phyloP scores from a whole-genome alignment of 2,329 filamentous ascomycete genomes.

The Knufia fluminis region DNA sequence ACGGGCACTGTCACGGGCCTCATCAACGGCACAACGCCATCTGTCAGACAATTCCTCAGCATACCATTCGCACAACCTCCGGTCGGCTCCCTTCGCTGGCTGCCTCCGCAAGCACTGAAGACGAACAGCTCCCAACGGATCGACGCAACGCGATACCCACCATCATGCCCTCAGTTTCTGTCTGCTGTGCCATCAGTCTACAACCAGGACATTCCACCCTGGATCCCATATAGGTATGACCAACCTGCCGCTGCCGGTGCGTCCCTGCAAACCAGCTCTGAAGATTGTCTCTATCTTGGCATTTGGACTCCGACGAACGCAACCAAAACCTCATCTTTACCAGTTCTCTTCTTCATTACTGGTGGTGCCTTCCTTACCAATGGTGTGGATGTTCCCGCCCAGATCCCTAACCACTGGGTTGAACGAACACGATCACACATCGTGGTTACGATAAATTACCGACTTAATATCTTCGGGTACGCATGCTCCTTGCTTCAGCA shows the following conservation, averaged over 20 bases:
- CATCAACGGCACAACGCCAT: slow-evolving; percentile 27
- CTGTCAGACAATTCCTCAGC: slow-evolving; percentile 31
- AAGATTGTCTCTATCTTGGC: slow-evolving; percentile 37
- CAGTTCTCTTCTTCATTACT: slow-evolving; percentile 22
- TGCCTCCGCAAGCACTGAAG: slow-evolving; percentile 24
- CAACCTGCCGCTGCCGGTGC: slow-evolving; percentile 19
- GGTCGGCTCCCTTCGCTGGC: slow-evolving; percentile 26
- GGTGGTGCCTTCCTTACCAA: slow-evolving; percentile 23
- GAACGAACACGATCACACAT: slow-evolving; percentile 33
- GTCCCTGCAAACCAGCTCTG: slow-evolving; percentile 23
- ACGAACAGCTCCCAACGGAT: slow-evolving; percentile 16
- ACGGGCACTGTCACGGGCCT: slow-evolving; percentile 26
- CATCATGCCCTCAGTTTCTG: slow-evolving; percentile 25
- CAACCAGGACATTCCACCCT: slow-evolving; percentile 10
- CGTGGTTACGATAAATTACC: slow-evolving; percentile 31
- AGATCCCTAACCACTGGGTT: slow-evolving; percentile 33
- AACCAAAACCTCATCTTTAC: slow-evolving; percentile 11
- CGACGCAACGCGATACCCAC: slow-evolving; percentile 25
- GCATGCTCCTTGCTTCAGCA: neutral
- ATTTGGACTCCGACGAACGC: slow-evolving; percentile 34
- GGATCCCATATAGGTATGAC: slow-evolving; percentile 11
- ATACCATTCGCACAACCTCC: slow-evolving; percentile 32
- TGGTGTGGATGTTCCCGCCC: slow-evolving; percentile 33
- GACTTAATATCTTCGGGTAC: slow-evolving; percentile 27
- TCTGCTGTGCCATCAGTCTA: slow-evolving; percentile 17